Conservation (phyloP, 371 early-diverging fungal species). For the Fennellomyces sp. region DNA sequence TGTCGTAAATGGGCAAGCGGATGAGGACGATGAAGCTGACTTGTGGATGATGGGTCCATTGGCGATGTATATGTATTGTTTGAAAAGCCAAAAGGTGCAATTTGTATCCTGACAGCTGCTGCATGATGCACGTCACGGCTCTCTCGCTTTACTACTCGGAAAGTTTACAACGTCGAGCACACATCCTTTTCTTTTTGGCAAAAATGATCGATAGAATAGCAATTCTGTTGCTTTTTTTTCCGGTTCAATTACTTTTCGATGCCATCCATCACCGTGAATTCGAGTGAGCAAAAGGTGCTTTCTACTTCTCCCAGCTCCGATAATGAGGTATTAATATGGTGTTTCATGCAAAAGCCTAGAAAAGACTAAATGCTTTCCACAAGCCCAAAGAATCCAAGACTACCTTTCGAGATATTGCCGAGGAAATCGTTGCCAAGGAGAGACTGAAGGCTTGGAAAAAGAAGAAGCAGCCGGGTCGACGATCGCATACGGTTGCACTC, state of each 20-base stretch:
- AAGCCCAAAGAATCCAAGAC: no score
- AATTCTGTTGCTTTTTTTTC: neutral
- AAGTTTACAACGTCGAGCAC: neutral
- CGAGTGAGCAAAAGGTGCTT: neutral
- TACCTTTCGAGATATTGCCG: conserved; percentile 1
- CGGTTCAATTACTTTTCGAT: neutral
- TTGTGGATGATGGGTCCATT: neutral
- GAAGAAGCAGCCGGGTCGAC: neutral
- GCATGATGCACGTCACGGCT: no score
- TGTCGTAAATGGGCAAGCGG: conserved; percentile 6
- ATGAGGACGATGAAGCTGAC: conserved; percentile 11
- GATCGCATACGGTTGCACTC: neutral
- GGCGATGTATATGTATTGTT: neutral
- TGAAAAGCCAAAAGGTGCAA: neutral
- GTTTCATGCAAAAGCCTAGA: neutral
- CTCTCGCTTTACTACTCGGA: neutral
- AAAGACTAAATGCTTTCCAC: no score
- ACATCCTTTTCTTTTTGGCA: neutral
- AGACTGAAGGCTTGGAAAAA: neutral
- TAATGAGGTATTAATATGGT: neutral
- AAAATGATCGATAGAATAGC: neutral
- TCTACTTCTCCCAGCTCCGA: neutral
- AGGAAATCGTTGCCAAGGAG: neutral
- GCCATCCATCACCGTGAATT: neutral
- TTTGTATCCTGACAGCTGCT: neutral